Evolutionary conservation across 2,329 filamentous ascomycete genomes (phyloP).

Genomic region (Ascochyta viciae-villosae): DNA sequence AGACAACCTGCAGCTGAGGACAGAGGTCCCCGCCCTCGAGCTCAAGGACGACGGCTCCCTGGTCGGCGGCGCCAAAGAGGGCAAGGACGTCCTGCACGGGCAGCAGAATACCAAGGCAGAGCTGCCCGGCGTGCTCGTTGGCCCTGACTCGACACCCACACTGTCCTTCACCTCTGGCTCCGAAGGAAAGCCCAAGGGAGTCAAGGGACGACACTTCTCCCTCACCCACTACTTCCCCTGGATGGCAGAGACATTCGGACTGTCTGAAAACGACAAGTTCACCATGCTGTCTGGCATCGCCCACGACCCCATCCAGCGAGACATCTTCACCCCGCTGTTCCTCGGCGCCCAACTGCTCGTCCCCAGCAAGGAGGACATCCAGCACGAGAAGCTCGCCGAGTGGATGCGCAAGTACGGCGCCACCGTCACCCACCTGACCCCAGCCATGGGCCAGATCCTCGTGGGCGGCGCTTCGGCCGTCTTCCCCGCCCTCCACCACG

Average conservation of each 20-base stretch:
- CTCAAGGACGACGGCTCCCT: conserved; percentile 75
- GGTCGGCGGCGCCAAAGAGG: conserved; percentile 70
- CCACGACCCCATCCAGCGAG: conserved; percentile 68
- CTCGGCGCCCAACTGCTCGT: conserved; percentile 81
- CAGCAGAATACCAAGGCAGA: conserved; percentile 61
- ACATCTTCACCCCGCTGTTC: conserved; percentile 92
- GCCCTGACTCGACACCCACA: conserved; percentile 83
- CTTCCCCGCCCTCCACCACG: conserved; percentile 78
- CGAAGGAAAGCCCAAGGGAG: conserved; percentile 85
- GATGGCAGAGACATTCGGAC: conserved; percentile 86
- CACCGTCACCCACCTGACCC: conserved; percentile 87
- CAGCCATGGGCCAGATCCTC: conserved; percentile 94
- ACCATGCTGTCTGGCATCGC: conserved; percentile 87
- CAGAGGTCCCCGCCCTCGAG: conserved; percentile 75
- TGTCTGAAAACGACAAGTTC: conserved; percentile 76
- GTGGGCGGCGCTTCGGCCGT: conserved; percentile 81
- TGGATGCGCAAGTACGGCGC: conserved; percentile 82
- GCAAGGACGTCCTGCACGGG: conserved; percentile 70
- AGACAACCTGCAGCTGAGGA: conserved; percentile 74
- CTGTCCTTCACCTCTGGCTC: conserved; percentile 69
- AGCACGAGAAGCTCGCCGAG: conserved; percentile 82
- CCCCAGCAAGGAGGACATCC: conserved; percentile 82
- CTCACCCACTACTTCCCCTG: conserved; percentile 88
- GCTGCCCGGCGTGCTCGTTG: conserved; percentile 76
- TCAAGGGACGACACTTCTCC: conserved; percentile 84